A percentile compares a stretch with the other conserved stretches of the same genome.
Conservation (phyloP, 176 grass and related monocot species). For the Typha latifolia region DNA sequence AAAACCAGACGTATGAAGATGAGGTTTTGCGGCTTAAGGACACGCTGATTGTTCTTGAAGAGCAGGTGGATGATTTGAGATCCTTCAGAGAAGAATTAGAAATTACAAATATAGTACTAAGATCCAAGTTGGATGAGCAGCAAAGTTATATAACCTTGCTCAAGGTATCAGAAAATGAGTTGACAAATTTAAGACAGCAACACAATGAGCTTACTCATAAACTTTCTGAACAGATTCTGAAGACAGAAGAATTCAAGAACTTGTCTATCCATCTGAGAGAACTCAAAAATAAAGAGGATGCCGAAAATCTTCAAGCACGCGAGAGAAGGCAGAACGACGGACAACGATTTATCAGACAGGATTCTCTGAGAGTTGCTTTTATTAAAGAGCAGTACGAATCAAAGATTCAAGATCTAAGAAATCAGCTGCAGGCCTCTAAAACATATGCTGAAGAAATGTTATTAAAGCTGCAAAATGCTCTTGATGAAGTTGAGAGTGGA, state of each 20-base stretch:
- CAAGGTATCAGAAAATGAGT: slow-evolving; percentile 38
- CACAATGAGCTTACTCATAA: slow-evolving; percentile 61
- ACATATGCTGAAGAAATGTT: slow-evolving; percentile 99
- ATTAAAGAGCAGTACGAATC: slow-evolving; percentile 98
- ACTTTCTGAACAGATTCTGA: slow-evolving; percentile 83
- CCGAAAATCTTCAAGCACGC: slow-evolving; percentile 19
- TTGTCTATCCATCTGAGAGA: slow-evolving; percentile 79
- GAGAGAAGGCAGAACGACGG: slow-evolving; percentile 67
- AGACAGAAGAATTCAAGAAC: slow-evolving; percentile 85
- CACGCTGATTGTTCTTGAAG: slow-evolving; percentile 34
- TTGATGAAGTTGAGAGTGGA: slow-evolving; percentile 81
- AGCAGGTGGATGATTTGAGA: slow-evolving; percentile 49
- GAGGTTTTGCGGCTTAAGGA: slow-evolving; percentile 56
- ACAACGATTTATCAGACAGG: no score
- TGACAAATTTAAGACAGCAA: slow-evolving; percentile 54
- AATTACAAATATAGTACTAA: slow-evolving; percentile 69
- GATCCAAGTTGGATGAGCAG: slow-evolving; percentile 86
- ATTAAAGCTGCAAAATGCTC: slow-evolving; percentile 81
- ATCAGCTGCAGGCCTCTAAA: slow-evolving; percentile 67
- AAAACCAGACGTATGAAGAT: slow-evolving; percentile 36
- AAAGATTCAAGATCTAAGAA: slow-evolving; percentile 89
- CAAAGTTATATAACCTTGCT: slow-evolving; percentile 39
- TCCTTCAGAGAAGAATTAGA: slow-evolving; percentile 46
- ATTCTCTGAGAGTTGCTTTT: slow-evolving; percentile 87
- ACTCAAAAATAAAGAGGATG: slow-evolving; percentile 79